phyloP scores from a whole-genome alignment of 371 early-diverging fungal genomes.

The Syncephalis plumigaleata region DNA sequence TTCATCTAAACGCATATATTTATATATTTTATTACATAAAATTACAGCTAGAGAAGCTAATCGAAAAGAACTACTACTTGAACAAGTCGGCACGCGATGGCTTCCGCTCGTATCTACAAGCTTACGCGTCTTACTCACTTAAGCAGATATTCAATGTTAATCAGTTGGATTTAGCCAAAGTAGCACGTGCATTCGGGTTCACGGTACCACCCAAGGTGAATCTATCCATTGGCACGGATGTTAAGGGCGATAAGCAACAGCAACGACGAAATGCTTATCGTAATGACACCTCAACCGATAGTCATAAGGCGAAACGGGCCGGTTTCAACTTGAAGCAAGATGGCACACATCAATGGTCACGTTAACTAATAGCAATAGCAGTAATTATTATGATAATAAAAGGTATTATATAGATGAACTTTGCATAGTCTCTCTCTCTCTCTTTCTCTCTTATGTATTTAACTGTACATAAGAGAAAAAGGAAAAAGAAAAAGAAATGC shows the following conservation, averaged over 20 bases:
- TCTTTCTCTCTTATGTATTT: too few species aligned
- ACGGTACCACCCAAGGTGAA: constrained; percentile 91
- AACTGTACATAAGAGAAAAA: too few species aligned
- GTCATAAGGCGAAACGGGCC: too few species aligned
- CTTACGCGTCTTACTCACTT: constrained; percentile 92
- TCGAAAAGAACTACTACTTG: constrained; percentile 97
- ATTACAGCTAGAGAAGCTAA: constrained; percentile 71
- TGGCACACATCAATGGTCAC: too few species aligned
- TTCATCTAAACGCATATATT: background rate
- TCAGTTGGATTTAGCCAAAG: constrained; percentile 77
- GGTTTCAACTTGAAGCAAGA: too few species aligned
- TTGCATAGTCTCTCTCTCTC: too few species aligned
- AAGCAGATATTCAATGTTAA: constrained; percentile 93
- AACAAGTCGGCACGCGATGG: constrained; percentile 97
- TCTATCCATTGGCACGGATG: constrained; percentile 38
- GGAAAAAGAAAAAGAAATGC: too few species aligned
- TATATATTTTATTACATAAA: constrained; percentile 12
- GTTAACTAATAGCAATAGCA: too few species aligned
- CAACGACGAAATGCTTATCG: background rate
- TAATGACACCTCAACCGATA: too few species aligned
- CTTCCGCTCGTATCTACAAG: constrained; percentile 88
- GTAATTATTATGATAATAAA: too few species aligned
- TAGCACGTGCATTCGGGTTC: constrained; percentile 93
- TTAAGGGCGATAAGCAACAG: constrained; percentile 12
- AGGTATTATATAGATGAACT: too few species aligned